A percentile compares a stretch with the other conserved stretches of the same genome.
Evolutionary conservation across 192 early-diverging fungal species (phyloP).

Genomic region (Backusella psychrophila): DNA sequence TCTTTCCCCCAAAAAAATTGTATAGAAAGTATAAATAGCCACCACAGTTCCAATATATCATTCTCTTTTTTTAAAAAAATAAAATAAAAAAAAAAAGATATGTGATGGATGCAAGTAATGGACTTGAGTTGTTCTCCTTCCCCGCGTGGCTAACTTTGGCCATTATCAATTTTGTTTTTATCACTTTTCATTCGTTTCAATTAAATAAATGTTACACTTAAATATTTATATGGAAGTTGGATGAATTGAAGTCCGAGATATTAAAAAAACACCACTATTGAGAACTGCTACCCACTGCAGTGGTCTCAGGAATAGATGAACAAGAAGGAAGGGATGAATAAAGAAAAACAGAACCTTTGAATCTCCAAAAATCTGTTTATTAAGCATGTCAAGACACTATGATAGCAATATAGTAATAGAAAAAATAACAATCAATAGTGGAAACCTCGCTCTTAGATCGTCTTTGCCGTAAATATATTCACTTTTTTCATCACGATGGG

Average conservation of each 20-base stretch:
- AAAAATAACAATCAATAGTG: no score
- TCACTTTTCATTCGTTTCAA: background rate
- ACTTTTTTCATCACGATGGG: no score
- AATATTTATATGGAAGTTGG: background rate
- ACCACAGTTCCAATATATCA: background rate
- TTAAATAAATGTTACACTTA: background rate
- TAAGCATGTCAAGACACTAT: no score
- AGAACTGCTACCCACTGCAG: background rate
- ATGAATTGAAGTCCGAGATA: background rate
- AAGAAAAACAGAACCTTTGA: no score
- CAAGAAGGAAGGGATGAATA: no score
- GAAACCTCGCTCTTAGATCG: no score
- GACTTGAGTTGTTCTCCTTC: background rate
- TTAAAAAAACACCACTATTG: background rate
- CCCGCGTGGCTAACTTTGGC: background rate
- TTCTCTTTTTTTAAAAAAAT: background rate
- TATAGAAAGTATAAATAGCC: no score
- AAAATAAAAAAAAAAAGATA: background rate
- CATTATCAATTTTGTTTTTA: background rate
- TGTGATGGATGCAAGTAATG: background rate
- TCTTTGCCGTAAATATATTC: no score
- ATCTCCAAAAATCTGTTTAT: no score
- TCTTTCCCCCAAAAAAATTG: no score
- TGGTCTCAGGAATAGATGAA: no score
- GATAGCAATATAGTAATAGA: no score